A percentile compares a stretch with the other conserved stretches of the same genome.
phyloP scores from a whole-genome alignment of 805 yeast genomes.

The Saccharomycopsis javanensis region DNA sequence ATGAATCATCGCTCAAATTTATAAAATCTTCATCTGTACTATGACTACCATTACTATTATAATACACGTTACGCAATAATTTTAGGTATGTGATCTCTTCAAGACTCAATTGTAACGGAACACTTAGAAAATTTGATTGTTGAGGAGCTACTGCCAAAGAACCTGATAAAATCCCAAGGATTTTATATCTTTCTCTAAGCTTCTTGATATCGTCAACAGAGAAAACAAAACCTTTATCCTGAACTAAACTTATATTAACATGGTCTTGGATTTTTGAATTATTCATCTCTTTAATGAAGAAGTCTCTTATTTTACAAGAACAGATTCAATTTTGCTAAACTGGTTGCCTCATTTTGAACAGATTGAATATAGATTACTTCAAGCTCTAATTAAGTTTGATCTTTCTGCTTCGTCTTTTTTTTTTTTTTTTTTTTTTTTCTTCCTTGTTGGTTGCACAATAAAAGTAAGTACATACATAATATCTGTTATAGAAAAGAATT shows the following conservation, averaged over 20 bases:
- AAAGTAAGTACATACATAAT: too few relatives aligned
- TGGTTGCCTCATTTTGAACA: too few relatives aligned
- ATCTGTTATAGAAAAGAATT: too few relatives aligned
- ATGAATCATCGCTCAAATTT: slow-evolving; percentile 34
- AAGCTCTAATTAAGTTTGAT: too few relatives aligned
- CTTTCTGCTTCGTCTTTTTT: too few relatives aligned
- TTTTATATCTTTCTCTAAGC: slow-evolving; percentile 46
- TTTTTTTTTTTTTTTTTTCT: too few relatives aligned
- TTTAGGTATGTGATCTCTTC: slow-evolving; percentile 71
- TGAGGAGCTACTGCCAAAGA: slow-evolving; percentile 88
- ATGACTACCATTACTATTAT: background rate
- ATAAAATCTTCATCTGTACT: slow-evolving; percentile 25
- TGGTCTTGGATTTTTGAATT: background rate
- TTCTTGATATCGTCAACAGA: slow-evolving; percentile 41
- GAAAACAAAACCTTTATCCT: slow-evolving; percentile 40
- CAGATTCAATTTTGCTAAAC: too few relatives aligned
- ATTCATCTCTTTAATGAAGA: background rate
- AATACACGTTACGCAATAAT: slow-evolving; percentile 15
- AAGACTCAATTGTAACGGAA: slow-evolving; percentile 63
- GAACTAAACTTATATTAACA: slow-evolving; percentile 11
- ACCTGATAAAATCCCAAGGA: slow-evolving; percentile 73
- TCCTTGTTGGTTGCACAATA: too few relatives aligned
- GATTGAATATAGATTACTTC: too few relatives aligned
- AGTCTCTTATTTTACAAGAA: too few relatives aligned
- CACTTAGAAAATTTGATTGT: slow-evolving; percentile 77